Percentiles rank a stretch among this genome's conserved stretches.
Evolutionary conservation across 2,329 filamentous ascomycete genomes (phyloP).

Genomic region (Aspergillus sp.): DNA sequence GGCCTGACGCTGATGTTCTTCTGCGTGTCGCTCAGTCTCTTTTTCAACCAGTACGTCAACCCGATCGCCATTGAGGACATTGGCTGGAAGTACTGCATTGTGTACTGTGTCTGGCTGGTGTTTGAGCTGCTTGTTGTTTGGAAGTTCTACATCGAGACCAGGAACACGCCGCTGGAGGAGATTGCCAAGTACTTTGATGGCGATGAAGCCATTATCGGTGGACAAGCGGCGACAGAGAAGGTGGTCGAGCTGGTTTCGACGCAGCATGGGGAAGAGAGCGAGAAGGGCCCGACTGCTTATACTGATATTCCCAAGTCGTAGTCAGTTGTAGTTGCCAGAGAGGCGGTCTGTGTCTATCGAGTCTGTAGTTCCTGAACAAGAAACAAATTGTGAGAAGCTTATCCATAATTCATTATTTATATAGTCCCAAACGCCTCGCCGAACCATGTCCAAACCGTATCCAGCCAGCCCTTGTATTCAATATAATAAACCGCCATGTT

Average conservation of each 20-base stretch:
- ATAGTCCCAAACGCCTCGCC: not conserved
- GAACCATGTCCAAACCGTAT: not conserved
- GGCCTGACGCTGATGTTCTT: slow-evolving; percentile 43
- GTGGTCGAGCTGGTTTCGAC: not conserved
- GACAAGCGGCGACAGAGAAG: slow-evolving; percentile 2
- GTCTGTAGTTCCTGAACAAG: too few species aligned
- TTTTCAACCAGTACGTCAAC: slow-evolving; percentile 39
- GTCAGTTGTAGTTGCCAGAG: not conserved
- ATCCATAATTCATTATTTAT: too few species aligned
- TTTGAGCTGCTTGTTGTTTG: slow-evolving; percentile 35
- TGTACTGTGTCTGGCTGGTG: slow-evolving; percentile 36
- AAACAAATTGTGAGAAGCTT: too few species aligned
- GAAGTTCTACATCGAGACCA: slow-evolving; percentile 38
- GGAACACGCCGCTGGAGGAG: slow-evolving; percentile 33
- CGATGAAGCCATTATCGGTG: slow-evolving; percentile 2
- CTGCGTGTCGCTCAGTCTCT: slow-evolving; percentile 25
- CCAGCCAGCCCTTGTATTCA: not conserved
- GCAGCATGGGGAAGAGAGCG: not conserved
- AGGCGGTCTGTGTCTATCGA: too few species aligned
- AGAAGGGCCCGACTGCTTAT: not conserved
- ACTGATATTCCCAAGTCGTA: not conserved
- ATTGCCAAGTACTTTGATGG: slow-evolving; percentile 36
- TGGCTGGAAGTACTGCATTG: slow-evolving; percentile 40
- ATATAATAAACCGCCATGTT: not conserved
- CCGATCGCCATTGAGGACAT: slow-evolving; percentile 32